Conservation (phyloP, 306 rosid genomes). For the Hippophae rhamnoides region DNA sequence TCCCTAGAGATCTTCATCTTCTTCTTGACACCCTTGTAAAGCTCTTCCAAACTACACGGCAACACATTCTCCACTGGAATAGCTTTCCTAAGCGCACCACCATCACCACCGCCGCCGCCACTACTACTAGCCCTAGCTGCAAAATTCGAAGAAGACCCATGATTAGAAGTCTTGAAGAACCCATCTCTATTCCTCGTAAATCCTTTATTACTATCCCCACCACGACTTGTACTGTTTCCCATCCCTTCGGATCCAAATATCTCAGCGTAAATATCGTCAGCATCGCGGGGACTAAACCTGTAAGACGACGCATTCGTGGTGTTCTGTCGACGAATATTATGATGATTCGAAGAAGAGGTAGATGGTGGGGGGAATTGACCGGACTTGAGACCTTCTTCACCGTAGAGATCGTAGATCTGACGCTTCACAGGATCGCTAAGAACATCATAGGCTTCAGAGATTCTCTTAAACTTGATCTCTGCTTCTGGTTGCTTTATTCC, state of each 20-base stretch:
- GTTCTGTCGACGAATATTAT: constrained; percentile 30
- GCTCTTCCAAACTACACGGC: constrained; percentile 83
- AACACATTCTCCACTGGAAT: constrained; percentile 51
- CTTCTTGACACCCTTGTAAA: constrained; percentile 63
- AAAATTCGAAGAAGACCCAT: constrained; percentile 11
- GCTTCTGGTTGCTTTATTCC: constrained; percentile 47
- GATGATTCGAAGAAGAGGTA: constrained; percentile 20
- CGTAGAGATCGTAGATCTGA: constrained; percentile 92
- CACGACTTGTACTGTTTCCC: constrained; percentile 17
- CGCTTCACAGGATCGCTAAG: constrained; percentile 81
- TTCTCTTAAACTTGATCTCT: constrained; percentile 72
- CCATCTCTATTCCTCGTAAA: constrained; percentile 35
- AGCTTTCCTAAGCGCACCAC: constrained; percentile 40
- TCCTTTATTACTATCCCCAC: constrained; percentile 28
- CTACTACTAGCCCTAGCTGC: constrained; percentile 6
- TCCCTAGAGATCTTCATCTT: constrained; percentile 86
- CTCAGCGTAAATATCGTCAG: constrained; percentile 73
- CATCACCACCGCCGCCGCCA: background rate
- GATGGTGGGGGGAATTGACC: constrained; percentile 67
- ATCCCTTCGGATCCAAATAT: constrained; percentile 48
- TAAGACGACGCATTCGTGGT: constrained; percentile 28
- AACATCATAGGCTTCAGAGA: constrained; percentile 87
- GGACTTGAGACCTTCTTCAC: constrained; percentile 73
- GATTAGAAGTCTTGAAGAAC: constrained; percentile 43
- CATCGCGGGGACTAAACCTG: constrained; percentile 53